Percentiles rank a stretch among this genome's conserved stretches.
Evolutionary conservation across 306 rosid species (phyloP).

Genomic region (Cucumis sativus): Cucumber_9930_V3 NC_026658.2:18019001-18019500

Average conservation of each 20-base stretch:
- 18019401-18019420: too few species aligned
- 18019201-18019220: neutral
- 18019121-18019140: neutral
- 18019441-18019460: too few species aligned
- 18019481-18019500: too few species aligned
- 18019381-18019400: too few species aligned
- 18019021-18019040: neutral
- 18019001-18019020: neutral
- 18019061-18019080: neutral
- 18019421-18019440: too few species aligned
- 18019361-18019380: too few species aligned
- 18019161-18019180: neutral
- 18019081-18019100: neutral
- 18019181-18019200: neutral
- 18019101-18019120: neutral
- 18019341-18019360: too few species aligned
- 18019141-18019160: neutral
- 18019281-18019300: neutral
- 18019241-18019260: neutral
- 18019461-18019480: too few species aligned
- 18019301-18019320: neutral
- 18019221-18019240: neutral
- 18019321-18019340: neutral
- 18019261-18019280: neutral
- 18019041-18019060: neutral